phyloP scores from a whole-genome alignment of 2,329 filamentous ascomycete genomes.

The Diaporthe aspalathi region DNA sequence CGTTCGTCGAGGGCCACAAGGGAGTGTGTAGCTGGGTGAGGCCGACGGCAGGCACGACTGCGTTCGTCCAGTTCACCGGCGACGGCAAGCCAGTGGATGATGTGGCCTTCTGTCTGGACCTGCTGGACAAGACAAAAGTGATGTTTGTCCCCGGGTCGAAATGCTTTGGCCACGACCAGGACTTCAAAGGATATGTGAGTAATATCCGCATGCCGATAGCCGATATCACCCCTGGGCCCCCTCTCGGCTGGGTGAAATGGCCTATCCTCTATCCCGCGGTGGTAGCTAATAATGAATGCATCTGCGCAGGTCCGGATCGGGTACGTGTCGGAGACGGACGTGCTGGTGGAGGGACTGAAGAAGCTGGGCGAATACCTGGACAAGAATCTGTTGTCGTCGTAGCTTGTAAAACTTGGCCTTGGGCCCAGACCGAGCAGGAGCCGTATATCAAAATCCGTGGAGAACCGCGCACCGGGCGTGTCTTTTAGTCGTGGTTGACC shows the following conservation, averaged over 20 bases:
- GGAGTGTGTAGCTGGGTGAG: conserved; percentile 76
- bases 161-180: conserved; percentile 75
- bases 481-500: not conserved
- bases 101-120: conserved; percentile 74
- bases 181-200: conserved; percentile 77
- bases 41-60: conserved; percentile 83
- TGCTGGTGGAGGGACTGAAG: conserved; percentile 74
- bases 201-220: not conserved
- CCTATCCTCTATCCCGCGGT: not conserved
- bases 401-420: not conserved
- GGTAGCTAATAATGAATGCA: not conserved
- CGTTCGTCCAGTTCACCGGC: conserved; percentile 77
- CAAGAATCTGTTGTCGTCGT: conserved; percentile 46
- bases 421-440: not conserved
- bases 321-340: conserved; percentile 77
- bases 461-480: not conserved
- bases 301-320: conserved; percentile 66
- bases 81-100: conserved; percentile 74
- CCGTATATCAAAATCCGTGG: not conserved
- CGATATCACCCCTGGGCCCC: not conserved
- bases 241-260: not conserved
- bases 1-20: conserved; percentile 73
- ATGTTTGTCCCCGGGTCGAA: conserved; percentile 79
- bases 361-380: conserved; percentile 56
- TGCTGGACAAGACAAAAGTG: conserved; percentile 77